A percentile compares a stretch with the other conserved stretches of the same genome.
Evolutionary conservation across 148 eudicot genomes (phyloP).

Genomic region (Vaccinium vitisidaea): DNA sequence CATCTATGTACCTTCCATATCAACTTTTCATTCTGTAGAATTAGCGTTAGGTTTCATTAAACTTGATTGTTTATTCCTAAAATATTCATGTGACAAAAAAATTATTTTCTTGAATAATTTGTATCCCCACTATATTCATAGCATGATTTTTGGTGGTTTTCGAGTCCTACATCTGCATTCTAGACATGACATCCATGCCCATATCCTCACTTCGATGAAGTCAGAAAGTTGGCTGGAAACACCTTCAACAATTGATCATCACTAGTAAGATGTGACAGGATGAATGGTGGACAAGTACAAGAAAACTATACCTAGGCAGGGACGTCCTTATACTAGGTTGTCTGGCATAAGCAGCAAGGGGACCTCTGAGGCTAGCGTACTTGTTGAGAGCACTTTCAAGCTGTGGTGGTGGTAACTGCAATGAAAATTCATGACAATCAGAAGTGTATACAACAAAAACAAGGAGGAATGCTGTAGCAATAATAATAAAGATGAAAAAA

Average conservation of each 20-base stretch:
- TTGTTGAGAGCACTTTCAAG: slow-evolving; percentile 92
- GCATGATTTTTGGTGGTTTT: background rate
- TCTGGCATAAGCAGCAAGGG: slow-evolving; percentile 69
- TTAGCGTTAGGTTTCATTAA: background rate
- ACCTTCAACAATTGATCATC: background rate
- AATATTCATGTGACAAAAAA: background rate
- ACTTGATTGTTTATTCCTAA: background rate
- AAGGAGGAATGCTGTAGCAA: background rate
- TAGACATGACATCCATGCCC: background rate
- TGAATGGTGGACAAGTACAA: background rate
- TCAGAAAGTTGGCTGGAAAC: background rate
- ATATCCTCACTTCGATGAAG: background rate
- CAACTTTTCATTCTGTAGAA: background rate
- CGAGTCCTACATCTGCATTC: background rate
- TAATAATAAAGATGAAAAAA: background rate
- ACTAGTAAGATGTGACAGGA: background rate
- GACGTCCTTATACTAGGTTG: slow-evolving; percentile 62
- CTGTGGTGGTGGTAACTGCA: slow-evolving; percentile 88
- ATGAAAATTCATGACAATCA: background rate
- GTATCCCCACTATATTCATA: too few relatives aligned
- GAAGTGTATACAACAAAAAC: slow-evolving; percentile 3
- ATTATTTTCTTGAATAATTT: background rate
- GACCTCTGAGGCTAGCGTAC: slow-evolving; percentile 65
- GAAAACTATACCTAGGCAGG: slow-evolving; percentile 60
- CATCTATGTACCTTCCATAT: background rate